Conservation (phyloP, 2,329 filamentous ascomycete genomes). For the Colletotrichum chrysophilum region DNA sequence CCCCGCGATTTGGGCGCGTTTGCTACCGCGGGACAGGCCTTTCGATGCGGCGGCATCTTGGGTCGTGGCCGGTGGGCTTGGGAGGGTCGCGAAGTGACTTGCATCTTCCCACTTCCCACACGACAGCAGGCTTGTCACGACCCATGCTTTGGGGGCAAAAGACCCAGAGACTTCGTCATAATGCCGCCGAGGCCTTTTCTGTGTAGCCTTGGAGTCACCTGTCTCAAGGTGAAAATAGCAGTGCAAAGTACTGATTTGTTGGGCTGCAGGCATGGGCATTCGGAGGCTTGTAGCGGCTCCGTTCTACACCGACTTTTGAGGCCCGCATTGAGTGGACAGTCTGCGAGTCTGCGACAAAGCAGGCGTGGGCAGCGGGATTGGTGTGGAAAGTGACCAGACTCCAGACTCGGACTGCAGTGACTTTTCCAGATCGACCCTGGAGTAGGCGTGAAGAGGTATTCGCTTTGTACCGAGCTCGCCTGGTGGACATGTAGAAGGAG, state of each 20-base stretch:
- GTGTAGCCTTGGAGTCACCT: neutral
- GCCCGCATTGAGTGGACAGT: slow-evolving; percentile 23
- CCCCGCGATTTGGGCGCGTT: slow-evolving; percentile 12
- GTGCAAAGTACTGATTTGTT: slow-evolving; percentile 9
- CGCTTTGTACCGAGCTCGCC: neutral
- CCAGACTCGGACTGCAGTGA: slow-evolving; percentile 4
- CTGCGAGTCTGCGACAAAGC: slow-evolving; percentile 19
- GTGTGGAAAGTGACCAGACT: neutral
- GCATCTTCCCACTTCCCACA: slow-evolving; percentile 19
- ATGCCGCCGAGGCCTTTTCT: neutral
- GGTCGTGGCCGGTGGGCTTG: slow-evolving; percentile 2
- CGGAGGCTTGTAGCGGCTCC: slow-evolving; percentile 5
- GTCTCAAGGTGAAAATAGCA: neutral
- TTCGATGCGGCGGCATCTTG: neutral
- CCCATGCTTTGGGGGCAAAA: neutral
- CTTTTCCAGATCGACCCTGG: neutral
- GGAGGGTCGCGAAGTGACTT: slow-evolving; percentile 18
- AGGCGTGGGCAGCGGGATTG: slow-evolving; percentile 10
- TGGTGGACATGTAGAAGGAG: neutral
- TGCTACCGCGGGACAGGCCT: neutral
- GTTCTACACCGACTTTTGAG: slow-evolving; percentile 25
- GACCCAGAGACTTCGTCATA: slow-evolving; percentile 12
- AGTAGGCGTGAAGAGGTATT: neutral
- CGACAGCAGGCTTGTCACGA: neutral
- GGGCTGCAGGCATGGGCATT: slow-evolving; percentile 18